phyloP scores from a whole-genome alignment of 208 protist genomes.

The Tritrichomonas musculus region DNA sequence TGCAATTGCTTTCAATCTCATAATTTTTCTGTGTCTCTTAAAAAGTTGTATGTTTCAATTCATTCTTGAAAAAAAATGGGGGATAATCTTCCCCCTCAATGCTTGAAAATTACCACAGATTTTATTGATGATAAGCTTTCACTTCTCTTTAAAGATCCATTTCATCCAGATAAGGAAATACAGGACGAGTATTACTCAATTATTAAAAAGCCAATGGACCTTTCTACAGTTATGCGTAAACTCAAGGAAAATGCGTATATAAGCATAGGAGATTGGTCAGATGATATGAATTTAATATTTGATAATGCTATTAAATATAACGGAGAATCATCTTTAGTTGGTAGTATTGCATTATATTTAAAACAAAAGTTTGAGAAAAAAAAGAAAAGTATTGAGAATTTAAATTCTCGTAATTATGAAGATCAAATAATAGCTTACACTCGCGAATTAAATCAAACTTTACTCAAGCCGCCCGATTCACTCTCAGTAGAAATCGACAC shows the following conservation, averaged over 20 bases:
- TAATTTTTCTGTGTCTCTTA: too few relatives aligned
- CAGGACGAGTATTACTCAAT: neutral
- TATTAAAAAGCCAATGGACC: neutral
- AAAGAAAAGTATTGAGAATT: neutral
- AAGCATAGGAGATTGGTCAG: neutral
- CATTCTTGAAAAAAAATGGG: too few relatives aligned
- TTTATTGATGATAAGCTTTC: neutral
- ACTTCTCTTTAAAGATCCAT: neutral
- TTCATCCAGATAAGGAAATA: neutral
- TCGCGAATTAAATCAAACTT: neutral
- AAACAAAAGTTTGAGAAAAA: neutral
- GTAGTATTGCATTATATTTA: neutral
- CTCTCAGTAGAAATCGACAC: neutral
- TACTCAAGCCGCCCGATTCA: neutral
- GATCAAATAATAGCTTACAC: neutral
- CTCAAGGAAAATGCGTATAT: neutral
- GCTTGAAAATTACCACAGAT: neutral
- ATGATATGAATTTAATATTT: neutral
- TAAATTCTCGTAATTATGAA: neutral
- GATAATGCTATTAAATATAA: neutral
- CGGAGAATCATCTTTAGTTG: neutral
- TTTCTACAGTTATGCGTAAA: neutral
- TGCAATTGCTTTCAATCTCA: too few relatives aligned
- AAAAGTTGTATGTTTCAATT: too few relatives aligned
- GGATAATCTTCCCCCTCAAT: neutral